These are phyloP conservation scores for Pseudomassariella vexata DNA, from an alignment of 2,329 filamentous ascomycete species.

Conservation along the genomic window DNA sequence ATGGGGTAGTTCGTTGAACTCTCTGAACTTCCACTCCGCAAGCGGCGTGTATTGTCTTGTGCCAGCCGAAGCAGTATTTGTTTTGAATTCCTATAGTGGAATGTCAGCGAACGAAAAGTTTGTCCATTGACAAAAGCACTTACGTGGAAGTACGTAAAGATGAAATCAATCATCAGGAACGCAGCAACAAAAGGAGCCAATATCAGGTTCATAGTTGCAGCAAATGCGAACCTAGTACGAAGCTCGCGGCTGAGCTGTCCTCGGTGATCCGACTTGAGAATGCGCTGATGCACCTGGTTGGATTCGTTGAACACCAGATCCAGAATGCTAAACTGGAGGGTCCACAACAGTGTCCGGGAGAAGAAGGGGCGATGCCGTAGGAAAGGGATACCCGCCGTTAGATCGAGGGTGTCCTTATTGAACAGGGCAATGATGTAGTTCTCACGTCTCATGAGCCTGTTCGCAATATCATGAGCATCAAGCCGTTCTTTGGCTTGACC, in stretches of 20 bases:
- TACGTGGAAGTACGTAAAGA: slow-evolving; percentile 92
- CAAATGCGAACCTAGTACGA: slow-evolving; percentile 71
- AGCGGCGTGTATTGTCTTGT: slow-evolving; percentile 86
- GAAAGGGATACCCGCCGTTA: slow-evolving; percentile 82
- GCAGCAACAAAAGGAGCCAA: slow-evolving; percentile 82
- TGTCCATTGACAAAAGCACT: slow-evolving; percentile 21
- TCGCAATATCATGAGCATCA: slow-evolving; percentile 95
- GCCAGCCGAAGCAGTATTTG: slow-evolving; percentile 82
- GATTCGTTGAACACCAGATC: slow-evolving; percentile 91
- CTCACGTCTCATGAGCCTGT: slow-evolving; percentile 90
- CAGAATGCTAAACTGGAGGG: slow-evolving; percentile 80
- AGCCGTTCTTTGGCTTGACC: slow-evolving; percentile 90
- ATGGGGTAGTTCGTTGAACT: slow-evolving; percentile 95
- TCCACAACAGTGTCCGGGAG: slow-evolving; percentile 88
- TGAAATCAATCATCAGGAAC: slow-evolving; percentile 82
- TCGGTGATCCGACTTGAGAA: slow-evolving; percentile 78
- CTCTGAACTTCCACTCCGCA: slow-evolving; percentile 96
- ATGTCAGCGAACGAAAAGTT: too few relatives aligned
- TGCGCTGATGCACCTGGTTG: slow-evolving; percentile 80
- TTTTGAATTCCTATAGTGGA: slow-evolving; percentile 88
- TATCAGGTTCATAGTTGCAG: slow-evolving; percentile 79
- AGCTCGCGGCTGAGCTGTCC: slow-evolving; percentile 73
- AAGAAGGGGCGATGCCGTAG: slow-evolving; percentile 74
- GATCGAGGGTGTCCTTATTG: slow-evolving; percentile 90
- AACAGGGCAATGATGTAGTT: slow-evolving; percentile 96